Evolutionary conservation across 2,329 filamentous ascomycete species (phyloP), one percentile per base, ranked within the genome.

Genomic region (Verticillium albo-atrum): DNA sequence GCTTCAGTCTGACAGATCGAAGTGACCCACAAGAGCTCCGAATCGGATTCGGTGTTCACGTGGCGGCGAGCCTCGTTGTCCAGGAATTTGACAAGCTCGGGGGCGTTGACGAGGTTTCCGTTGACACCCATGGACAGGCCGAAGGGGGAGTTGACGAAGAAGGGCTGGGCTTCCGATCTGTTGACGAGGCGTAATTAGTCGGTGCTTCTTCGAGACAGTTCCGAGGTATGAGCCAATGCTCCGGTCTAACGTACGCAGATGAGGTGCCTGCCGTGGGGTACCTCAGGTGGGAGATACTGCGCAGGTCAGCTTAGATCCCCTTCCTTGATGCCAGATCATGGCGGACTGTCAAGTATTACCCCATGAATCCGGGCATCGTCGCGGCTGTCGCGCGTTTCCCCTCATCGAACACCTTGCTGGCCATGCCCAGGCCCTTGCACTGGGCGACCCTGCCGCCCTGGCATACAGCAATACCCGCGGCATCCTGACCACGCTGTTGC

Each of bases 1-100:
- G 3, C 6, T 27, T 9, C 2, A 5, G 20, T 28, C 53, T n/a
- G 14, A 14, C 20, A 7, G 53, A 9, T 34, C 7, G 34, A 4
- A 55, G 12, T 3, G 5, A 52, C 65, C 6, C 59, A 67, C 78
- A 95, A 90, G 62, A 94, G 77, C 77, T 96, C 92, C 66, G 88
- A 92, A 76, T 96, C 92, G 60, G 89, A 92, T 68, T 96, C 91
- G 28, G 92, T 93, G 75, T 96, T 97, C 79, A 95, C 90, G 72
- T 96, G 91, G 66, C 91, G 84, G 70, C 90, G 90, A 7, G 90
- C 90, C 65, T 90, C 89, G 64, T 87, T 78, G 68, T 96, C 91
- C 54, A 96, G 81, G 70, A 87, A 91, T 61, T 80, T 75, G 71
- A 84, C 85, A 51, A 96, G 79, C 55, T 90, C 86, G 3, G 82